Evolutionary conservation across 208 protist species (phyloP).

Genomic region (Trypanosoma grayi): DNA sequence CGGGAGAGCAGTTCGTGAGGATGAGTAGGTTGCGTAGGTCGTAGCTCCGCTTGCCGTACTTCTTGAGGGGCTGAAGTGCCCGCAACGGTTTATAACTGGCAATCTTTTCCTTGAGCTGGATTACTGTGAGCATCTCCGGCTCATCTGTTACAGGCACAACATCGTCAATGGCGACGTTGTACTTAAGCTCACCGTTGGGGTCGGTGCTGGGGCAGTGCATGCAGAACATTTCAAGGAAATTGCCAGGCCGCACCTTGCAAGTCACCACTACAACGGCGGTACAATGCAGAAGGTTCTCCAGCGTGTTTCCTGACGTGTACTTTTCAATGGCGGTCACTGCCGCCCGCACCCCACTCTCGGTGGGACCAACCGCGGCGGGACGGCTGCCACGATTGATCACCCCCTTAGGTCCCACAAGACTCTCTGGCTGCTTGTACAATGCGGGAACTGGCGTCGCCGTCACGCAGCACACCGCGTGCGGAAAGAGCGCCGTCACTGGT

Average conservation of each 20-base stretch:
- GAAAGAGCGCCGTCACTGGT: conserved; percentile 73
- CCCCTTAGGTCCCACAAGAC: conserved; percentile 35
- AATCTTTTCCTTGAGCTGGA: conserved; percentile 79
- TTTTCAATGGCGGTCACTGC: conserved; percentile 46
- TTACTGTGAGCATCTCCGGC: conserved; percentile 65
- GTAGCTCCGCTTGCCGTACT: conserved; percentile 21
- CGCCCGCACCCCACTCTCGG: conserved; percentile 23
- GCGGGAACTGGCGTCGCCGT: conserved; percentile 65
- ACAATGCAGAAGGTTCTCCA: conserved; percentile 57
- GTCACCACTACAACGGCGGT: conserved; percentile 83
- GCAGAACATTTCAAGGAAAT: conserved; percentile 76
- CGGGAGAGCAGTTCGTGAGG: conserved; percentile 61
- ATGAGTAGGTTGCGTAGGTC: conserved; percentile 84
- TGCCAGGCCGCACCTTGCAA: conserved; percentile 55
- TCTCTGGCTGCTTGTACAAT: conserved; percentile 49
- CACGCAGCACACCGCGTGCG: conserved; percentile 69
- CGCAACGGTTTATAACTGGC: conserved; percentile 59
- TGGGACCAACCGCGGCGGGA: conserved; percentile 17
- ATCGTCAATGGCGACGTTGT: conserved; percentile 81
- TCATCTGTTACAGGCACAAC: conserved; percentile 67
- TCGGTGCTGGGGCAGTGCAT: conserved; percentile 68
- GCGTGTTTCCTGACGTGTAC: conserved; percentile 32
- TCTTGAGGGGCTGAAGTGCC: conserved; percentile 36
- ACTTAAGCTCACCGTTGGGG: conserved; percentile 41
- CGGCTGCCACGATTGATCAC: not conserved